Conservation (phyloP, 2,329 filamentous ascomycete genomes). For the Saccharata proteae region DNA sequence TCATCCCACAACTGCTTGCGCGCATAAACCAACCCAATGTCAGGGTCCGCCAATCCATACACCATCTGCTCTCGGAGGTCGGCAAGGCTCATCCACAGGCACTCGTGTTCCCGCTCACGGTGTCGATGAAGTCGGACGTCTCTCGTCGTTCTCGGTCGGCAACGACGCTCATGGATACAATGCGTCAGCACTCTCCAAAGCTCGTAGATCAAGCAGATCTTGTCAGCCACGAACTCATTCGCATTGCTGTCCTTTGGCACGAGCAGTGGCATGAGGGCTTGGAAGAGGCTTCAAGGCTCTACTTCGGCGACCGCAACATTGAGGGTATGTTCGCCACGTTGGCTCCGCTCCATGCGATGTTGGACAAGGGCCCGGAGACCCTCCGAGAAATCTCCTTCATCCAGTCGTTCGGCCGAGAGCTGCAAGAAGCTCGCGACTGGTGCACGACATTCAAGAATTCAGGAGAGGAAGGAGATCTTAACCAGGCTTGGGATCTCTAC, state of each 20-base stretch:
- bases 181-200: conserved; percentile 85
- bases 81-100: conserved; percentile 92
- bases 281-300: conserved; percentile 89
- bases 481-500: conserved; percentile 98
- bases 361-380: conserved; percentile 85
- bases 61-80: conserved; percentile 83
- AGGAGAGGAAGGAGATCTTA: conserved; percentile 86
- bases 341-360: conserved; percentile 77
- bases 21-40: conserved; percentile 93
- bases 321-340: conserved; percentile 93
- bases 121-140: conserved; percentile 93
- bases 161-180: conserved; percentile 90
- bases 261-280: conserved; percentile 98
- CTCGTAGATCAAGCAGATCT: conserved; percentile 91
- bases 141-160: conserved; percentile 77
- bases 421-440: conserved; percentile 92
- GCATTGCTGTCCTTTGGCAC: conserved; percentile 95
- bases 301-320: conserved; percentile 96
- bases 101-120: conserved; percentile 89
- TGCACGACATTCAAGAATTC: conserved; percentile 83
- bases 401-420: conserved; percentile 89
- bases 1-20: conserved; percentile 93
- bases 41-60: conserved; percentile 78
- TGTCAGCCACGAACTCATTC: conserved; percentile 91
- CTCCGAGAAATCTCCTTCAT: conserved; percentile 93